A percentile compares a stretch with the other conserved stretches of the same genome.
Evolutionary conservation across 768 basidiomycete genomes (phyloP).

Genomic region (Botryobasidium botryosum): DNA sequence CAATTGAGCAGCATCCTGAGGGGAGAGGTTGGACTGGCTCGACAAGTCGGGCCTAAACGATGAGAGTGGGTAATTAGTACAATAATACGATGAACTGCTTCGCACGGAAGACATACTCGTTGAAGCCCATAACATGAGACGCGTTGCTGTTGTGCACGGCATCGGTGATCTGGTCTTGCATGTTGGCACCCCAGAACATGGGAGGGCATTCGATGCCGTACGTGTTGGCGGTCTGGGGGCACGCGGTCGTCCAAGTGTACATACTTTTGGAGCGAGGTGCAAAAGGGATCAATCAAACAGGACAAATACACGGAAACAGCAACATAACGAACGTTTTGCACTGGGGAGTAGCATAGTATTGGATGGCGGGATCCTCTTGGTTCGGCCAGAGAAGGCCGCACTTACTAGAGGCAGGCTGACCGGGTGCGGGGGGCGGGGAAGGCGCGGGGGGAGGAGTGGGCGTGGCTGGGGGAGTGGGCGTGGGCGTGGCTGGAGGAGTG

Average conservation of each 20-base stretch:
- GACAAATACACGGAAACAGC: constrained; percentile 11
- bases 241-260: constrained; percentile 51
- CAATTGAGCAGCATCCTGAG: constrained; percentile 31
- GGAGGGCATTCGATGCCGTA: constrained; percentile 39
- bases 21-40: constrained; percentile 37
- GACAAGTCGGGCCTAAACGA: neutral
- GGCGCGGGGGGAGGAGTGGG: constrained; percentile 7
- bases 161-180: constrained; percentile 31
- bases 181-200: constrained; percentile 53
- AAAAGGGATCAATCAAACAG: neutral
- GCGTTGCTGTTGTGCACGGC: constrained; percentile 36
- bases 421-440: constrained; percentile 12
- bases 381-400: constrained; percentile 47
- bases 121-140: constrained; percentile 37
- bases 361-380: constrained; percentile 31
- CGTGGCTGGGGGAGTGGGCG: constrained; percentile 14
- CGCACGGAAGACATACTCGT: constrained; percentile 43
- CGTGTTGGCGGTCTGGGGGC: constrained; percentile 24
- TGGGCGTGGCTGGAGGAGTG: constrained; percentile 7
- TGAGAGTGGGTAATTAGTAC: neutral
- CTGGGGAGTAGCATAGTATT: constrained; percentile 30
- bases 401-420: constrained; percentile 12
- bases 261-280: constrained; percentile 19
- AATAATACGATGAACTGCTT: neutral
- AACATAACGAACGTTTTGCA: too few relatives aligned